Evolutionary conservation across 768 basidiomycete species (phyloP).

Genomic region (Mycena epipterygia): DNA sequence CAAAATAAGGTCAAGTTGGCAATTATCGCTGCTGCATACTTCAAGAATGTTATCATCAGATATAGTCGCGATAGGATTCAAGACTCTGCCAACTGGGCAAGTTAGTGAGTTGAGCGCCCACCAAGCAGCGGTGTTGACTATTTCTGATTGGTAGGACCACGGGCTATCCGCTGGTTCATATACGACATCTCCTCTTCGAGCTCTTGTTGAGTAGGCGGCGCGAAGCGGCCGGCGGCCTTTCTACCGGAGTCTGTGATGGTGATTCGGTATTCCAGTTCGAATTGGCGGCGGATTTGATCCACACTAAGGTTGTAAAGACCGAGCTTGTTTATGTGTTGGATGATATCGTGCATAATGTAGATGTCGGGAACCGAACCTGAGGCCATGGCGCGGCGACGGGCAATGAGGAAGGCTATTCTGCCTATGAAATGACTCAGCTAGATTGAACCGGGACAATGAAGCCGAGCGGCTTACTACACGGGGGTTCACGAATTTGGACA

Average conservation of each 20-base stretch:
- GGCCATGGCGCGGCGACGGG: not conserved
- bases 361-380: not conserved
- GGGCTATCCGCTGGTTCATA: not conserved
- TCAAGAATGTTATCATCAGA: too few species aligned
- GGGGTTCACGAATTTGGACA: not conserved
- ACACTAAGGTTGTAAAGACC: not conserved
- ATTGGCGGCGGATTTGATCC: not conserved
- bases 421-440: not conserved
- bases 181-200: not conserved
- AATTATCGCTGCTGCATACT: too few species aligned
- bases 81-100: too few species aligned
- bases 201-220: not conserved
- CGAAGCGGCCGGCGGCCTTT: not conserved
- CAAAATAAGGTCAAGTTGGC: too few species aligned
- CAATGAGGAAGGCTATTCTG: not conserved
- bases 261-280: not conserved
- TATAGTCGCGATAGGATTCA: too few species aligned
- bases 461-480: not conserved
- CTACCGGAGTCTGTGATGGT: not conserved
- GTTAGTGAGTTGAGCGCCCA: too few species aligned
- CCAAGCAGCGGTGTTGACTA: too few species aligned
- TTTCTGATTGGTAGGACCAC: too few species aligned
- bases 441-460: not conserved
- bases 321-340: not conserved
- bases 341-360: not conserved